phyloP scores from a whole-genome alignment of 139 green algal species.

The Picochlorum sp. region DNA sequence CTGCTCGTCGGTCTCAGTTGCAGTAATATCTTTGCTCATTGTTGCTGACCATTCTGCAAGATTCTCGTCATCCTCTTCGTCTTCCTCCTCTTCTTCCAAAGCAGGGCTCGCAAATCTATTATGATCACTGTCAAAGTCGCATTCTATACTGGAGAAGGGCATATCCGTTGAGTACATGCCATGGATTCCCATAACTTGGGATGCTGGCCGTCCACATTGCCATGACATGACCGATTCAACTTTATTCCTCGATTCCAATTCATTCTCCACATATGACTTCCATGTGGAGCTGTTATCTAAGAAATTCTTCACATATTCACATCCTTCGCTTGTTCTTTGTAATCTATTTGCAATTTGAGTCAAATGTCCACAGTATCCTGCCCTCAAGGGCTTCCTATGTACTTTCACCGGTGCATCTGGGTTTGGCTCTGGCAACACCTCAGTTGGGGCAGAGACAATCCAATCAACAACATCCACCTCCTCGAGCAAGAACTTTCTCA shows the following conservation, averaged over 20 bases:
- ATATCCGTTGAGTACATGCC: not conserved
- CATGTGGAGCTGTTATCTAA: not conserved
- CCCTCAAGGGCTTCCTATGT: slow-evolving; percentile 39
- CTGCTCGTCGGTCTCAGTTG: not conserved
- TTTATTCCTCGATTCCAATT: slow-evolving; percentile 23
- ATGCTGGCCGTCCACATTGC: slow-evolving; percentile 30
- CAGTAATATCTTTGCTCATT: slow-evolving; percentile 1
- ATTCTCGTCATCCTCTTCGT: not conserved
- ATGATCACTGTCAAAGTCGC: no score
- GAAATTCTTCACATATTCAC: slow-evolving; percentile 1
- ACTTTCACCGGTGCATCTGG: slow-evolving; percentile 17
- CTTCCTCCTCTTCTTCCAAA: no score
- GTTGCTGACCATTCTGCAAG: not conserved
- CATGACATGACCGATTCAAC: slow-evolving; percentile 22
- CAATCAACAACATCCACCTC: slow-evolving; percentile 54
- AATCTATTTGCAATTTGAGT: slow-evolving; percentile 54
- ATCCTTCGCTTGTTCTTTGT: not conserved
- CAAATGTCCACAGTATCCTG: slow-evolving; percentile 77
- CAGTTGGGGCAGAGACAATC: slow-evolving; percentile 45
- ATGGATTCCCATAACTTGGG: not conserved
- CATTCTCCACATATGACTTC: not conserved
- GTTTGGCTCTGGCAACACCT: slow-evolving; percentile 34
- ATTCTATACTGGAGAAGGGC: not conserved
- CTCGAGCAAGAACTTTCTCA: slow-evolving; percentile 59
- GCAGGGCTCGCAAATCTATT: no score